Base-by-base conservation (phyloP, 163 green algal species). In the Trebouxia gelatinosa region DNA sequence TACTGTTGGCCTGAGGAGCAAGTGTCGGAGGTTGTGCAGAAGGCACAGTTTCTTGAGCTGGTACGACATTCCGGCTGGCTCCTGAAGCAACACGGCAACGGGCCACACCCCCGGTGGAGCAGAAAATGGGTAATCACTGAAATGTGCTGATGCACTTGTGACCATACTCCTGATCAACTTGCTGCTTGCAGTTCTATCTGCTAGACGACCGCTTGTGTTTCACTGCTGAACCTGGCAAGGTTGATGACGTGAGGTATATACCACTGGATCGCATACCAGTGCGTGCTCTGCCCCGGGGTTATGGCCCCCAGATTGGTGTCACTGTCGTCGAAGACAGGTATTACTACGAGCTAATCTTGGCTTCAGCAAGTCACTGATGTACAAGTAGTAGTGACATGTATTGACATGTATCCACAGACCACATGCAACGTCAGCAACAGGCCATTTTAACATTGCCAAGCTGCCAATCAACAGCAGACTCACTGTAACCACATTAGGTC, bases 241-340 rank as follows among this genome's bases (percentile, higher is more conserved):
- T 31, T 6, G 43, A 80, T 5, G 43, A 72, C 34, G 72, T 78
- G 5, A 72, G 77, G 2, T 87, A 85, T 77, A 65, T 87, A 17
- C 80, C 83, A 6, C 46, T 87, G 34, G 83, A 87, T 61, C 77
- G 83, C 59, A 85, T 87, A 58, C 80, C 83, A 9, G 80, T 87
- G 5, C 62, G 83, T 6, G 77, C 83, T 0, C 48, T 87, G 35
- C 83, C 83, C 2, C 64, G 83, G 17, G 79, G 80, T 17, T 87
- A 87, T 48, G 76, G 70, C 9, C 83, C 83, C 11, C 77, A 82
- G 32, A 80, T 87, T 70, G 83, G 80, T 26, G 77, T 84, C 16
- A 77, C 64, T 23, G 34, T 82, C 26, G 48, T 85, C 23, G 75
- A 84, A 6, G 76, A 81, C 64, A 62, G 83, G 26, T 80, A n/a